A percentile compares a stretch with the other conserved stretches of the same genome.
phyloP scores from a whole-genome alignment of 495 filamentous ascomycete species.

The Annulohypoxylon moriforme region DNA sequence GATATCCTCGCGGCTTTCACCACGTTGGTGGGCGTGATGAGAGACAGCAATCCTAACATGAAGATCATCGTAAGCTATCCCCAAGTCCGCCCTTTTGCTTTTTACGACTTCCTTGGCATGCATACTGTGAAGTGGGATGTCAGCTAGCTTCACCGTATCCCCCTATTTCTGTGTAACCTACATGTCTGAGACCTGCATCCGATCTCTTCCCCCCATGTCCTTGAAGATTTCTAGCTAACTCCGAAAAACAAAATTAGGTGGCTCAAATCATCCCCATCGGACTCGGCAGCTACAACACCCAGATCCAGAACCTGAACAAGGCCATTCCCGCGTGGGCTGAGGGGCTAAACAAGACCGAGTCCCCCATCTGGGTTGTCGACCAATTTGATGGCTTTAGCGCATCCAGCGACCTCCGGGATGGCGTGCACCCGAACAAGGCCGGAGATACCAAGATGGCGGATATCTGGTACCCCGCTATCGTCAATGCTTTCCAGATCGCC shows the following conservation, averaged over 20 bases:
- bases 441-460: conserved; percentile 61
- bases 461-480: conserved; percentile 58
- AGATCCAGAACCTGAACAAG: conserved; percentile 58
- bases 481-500: conserved; percentile 52
- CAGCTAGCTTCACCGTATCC: background rate
- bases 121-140: background rate
- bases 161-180: background rate
- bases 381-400: conserved; percentile 59
- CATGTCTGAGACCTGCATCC: background rate
- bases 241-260: conserved; percentile 54
- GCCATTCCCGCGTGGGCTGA: conserved; percentile 61
- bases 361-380: conserved; percentile 65
- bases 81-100: background rate
- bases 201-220: background rate
- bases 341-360: conserved; percentile 57
- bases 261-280: conserved; percentile 65
- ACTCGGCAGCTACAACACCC: conserved; percentile 51
- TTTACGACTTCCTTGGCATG: background rate
- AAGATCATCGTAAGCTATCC: conserved; percentile 61
- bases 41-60: conserved; percentile 58
- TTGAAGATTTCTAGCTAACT: background rate
- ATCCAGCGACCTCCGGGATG: conserved; percentile 56
- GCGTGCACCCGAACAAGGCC: conserved; percentile 59
- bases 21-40: conserved; percentile 59
- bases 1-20: conserved; percentile 61